Base-by-base conservation (phyloP, 1,284 basidiomycete genomes). In the Phylloporus sp. region DNA sequence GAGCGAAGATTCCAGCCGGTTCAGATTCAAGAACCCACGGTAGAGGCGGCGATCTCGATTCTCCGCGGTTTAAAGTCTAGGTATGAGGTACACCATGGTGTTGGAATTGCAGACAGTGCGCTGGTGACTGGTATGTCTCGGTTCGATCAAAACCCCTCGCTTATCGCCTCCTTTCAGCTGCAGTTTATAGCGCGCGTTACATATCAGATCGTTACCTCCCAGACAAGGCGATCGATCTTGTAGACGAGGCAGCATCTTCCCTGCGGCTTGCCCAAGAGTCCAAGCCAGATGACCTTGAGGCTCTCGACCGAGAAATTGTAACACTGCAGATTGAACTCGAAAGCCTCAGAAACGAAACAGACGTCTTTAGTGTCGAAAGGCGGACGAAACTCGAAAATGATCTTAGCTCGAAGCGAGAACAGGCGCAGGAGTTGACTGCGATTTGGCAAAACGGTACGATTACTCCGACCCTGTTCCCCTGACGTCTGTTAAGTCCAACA, bases 1-100 rank as follows among this genome's bases (percentile, higher is more conserved):
- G 94, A 96, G 68, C 85, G 95, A 31, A 88, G 95, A 1, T 98
- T 98, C 80, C 94, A 96, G 72, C 92, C 94, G 0, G 90, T 98
- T 5, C 81, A 84, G 53, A 93, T 97, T 58, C 91, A 94, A 56
- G 96, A 98, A 72, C 96, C 95, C 0, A 90, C 88, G 0, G 92
- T 95, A 11, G 89, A 92, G 62, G 89, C 90, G 1, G 95, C 94
- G 0, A 92, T 96, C 50, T 94, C 93, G 7, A 97, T 97, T 66
- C 84, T 97, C 1, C 89, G 95, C 37, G 95, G 95, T 6, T 81
- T 97, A 51, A 95, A 96, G 74, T 78, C 89, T 0, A 82, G 89
- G 52, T 96, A 96, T 70, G 95, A 97, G 70, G 88, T 94, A 0
- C 95, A 97, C 73, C 95, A 96, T 70, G 95, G 95, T 61, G 94